Evolutionary conservation across 202 grass and related monocot genomes (phyloP).

Genomic region (Digitaria exilis): DNA sequence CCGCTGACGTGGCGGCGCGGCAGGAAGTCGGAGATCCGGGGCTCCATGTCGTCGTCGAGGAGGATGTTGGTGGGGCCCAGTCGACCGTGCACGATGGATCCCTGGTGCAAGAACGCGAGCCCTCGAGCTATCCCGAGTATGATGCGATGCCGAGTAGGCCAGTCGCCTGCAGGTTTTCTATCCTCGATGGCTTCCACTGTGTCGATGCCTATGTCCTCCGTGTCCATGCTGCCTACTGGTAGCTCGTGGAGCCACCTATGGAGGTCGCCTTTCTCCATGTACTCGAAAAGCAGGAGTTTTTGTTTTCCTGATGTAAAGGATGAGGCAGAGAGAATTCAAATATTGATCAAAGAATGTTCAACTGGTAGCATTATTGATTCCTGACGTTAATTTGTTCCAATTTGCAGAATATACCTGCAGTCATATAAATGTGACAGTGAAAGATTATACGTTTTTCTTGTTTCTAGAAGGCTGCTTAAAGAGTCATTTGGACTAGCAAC

Average conservation of each 20-base stretch:
- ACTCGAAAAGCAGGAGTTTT: slow-evolving; percentile 73
- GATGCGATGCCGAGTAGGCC: slow-evolving; percentile 67
- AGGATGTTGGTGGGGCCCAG: slow-evolving; percentile 67
- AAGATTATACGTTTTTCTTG: not conserved
- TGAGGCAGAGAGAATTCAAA: not conserved
- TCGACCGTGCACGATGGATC: slow-evolving; percentile 63
- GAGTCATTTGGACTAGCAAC: not conserved
- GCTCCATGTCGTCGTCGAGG: slow-evolving; percentile 71
- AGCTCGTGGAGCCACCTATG: slow-evolving; percentile 87
- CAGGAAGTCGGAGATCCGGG: slow-evolving; percentile 56
- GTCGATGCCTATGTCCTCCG: slow-evolving; percentile 52
- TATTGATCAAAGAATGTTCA: not conserved
- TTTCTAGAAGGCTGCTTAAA: not conserved
- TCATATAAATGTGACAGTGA: not conserved
- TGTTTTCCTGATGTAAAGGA: slow-evolving; percentile 38
- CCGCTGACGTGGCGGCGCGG: not conserved
- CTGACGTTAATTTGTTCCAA: not conserved
- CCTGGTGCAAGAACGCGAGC: slow-evolving; percentile 84
- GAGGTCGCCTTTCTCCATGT: slow-evolving; percentile 81
- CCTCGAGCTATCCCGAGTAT: slow-evolving; percentile 62
- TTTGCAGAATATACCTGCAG: not conserved
- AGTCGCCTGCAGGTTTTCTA: slow-evolving; percentile 21
- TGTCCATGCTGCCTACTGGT: slow-evolving; percentile 53
- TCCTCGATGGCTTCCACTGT: slow-evolving; percentile 42
- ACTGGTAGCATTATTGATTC: no score